A percentile compares a stretch with the other conserved stretches of the same genome.
Conservation (phyloP, 2,329 filamentous ascomycete genomes). For the Colletotrichum viniferum region DNA sequence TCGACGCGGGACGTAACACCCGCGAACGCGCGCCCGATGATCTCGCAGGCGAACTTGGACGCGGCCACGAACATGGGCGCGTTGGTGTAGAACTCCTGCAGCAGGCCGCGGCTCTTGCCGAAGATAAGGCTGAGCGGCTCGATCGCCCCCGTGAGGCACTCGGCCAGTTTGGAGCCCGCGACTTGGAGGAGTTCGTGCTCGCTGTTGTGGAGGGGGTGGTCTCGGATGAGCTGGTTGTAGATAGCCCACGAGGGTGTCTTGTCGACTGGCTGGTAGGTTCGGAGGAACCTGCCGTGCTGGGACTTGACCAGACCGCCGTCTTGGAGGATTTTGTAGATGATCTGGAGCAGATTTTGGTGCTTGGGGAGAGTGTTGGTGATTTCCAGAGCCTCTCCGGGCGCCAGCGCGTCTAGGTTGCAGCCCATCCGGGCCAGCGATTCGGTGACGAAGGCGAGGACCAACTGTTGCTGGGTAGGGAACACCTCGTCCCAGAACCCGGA, state of each 20-base stretch:
- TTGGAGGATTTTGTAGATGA: background rate
- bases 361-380: background rate
- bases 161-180: background rate
- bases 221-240: background rate
- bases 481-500: background rate
- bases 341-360: background rate
- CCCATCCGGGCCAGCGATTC: background rate
- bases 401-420: background rate
- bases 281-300: background rate
- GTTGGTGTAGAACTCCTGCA: background rate
- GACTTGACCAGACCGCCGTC: background rate
- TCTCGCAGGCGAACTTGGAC: background rate
- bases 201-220: background rate
- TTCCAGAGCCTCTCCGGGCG: background rate
- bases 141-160: background rate
- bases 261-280: background rate
- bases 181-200: background rate
- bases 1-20: background rate
- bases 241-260: background rate
- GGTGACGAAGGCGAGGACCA: background rate
- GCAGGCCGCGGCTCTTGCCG: background rate
- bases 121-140: background rate
- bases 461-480: background rate
- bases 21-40: background rate
- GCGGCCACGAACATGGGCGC: background rate